Evolutionary conservation across 495 filamentous ascomycete genomes (phyloP), one percentile per base, ranked within the genome.

Genomic region (Jackrogersella minutella): DNA sequence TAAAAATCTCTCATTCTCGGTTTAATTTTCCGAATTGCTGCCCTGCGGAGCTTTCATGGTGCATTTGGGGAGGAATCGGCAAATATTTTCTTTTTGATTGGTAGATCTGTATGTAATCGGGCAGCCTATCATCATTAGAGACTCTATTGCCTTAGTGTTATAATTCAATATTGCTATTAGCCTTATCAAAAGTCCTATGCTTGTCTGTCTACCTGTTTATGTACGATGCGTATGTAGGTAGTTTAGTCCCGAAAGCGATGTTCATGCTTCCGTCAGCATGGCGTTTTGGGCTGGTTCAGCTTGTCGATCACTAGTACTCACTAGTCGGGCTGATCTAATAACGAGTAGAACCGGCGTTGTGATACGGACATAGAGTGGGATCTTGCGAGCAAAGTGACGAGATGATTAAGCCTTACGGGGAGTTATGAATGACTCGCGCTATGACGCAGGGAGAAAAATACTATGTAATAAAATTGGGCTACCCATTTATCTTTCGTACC

Each of bases 271-370:
- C 55, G 60, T 10, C 14, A 69, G 40, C 47, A 55, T 59, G 30
- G 52, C 53, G 44, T 50, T 34, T 43, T 5, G 9, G 31, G 22
- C 19, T 55, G n/a, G 54, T 46, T 64, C 66, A 64, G 66, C 66
- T 64, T 30, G 66, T 40, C 49, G 66, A 69, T 69, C 59, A 49
- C 19, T 50, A 11, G 58, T 28, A 37, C 16, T 61, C 26, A 47
- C 37, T 36, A 49, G n/a, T 21, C 11, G 43, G 59, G 60, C 47
- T 63, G 60, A 50, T 22, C 22, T 56, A 63, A 49, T 46, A 31
- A 31, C 26, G 50, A 63, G 40, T 30, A 11, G 31, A 36, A 55
- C 19, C 39, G 41, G 2, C 22, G 14, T 40, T 31, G 33, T 10
- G 19, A 28, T 28, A n/a, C n/a, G n/a, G 19, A 37, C 28, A 14